A percentile compares a stretch with the other conserved stretches of the same genome.
Evolutionary conservation across 495 filamentous ascomycete species (phyloP).

Genomic region (Pyronema omphalodes): DNA sequence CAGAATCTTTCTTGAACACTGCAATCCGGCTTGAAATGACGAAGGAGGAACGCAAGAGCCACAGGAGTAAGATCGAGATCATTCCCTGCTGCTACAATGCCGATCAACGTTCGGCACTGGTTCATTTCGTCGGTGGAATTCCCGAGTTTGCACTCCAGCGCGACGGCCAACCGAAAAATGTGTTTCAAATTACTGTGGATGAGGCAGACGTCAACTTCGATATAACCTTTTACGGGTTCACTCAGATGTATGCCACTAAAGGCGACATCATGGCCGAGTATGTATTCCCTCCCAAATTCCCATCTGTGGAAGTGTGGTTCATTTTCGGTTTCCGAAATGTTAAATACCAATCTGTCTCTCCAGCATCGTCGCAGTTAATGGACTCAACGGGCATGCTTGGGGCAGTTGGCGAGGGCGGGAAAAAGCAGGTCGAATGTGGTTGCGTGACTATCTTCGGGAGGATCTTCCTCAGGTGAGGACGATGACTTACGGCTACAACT

Average conservation of each 20-base stretch:
- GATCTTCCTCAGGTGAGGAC: constrained; percentile 4
- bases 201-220: constrained; percentile 1
- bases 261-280: constrained; percentile 9
- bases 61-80: neutral
- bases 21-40: neutral
- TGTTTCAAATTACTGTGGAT: neutral
- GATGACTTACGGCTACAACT: constrained; percentile 8
- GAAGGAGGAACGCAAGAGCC: neutral
- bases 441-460: constrained; percentile 8
- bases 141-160: neutral
- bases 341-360: neutral
- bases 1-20: neutral
- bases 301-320: no score
- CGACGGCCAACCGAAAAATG: neutral
- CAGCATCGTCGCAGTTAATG: constrained; percentile 6
- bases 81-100: neutral
- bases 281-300: neutral
- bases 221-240: constrained; percentile 6
- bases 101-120: neutral
- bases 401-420: constrained; percentile 1
- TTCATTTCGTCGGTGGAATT: neutral
- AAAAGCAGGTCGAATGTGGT: constrained; percentile 1
- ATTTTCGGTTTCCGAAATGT: neutral
- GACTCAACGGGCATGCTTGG: constrained; percentile 5
- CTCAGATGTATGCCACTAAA: constrained; percentile 6